Conservation (phyloP, 2,329 filamentous ascomycete genomes). For the Ambrosiella beaveri region DNA sequence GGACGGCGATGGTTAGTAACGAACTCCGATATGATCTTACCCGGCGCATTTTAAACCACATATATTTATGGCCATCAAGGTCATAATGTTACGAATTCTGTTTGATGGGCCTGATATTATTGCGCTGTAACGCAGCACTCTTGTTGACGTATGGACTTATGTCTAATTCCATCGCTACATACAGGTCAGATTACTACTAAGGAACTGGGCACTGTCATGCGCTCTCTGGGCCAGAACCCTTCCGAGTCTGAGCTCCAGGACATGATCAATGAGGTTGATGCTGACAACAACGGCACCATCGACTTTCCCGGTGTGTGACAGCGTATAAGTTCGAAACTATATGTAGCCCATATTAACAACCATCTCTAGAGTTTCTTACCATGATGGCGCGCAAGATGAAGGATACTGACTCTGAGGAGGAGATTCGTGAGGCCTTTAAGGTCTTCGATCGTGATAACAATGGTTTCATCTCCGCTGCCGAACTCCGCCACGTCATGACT, state of each 20-base stretch:
- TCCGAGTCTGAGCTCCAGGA: slow-evolving; percentile 81
- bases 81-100: not conserved
- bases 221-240: slow-evolving; percentile 75
- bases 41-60: not conserved
- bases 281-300: slow-evolving; percentile 84
- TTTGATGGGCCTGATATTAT: too few relatives aligned
- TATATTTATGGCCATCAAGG: not conserved
- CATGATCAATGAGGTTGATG: slow-evolving; percentile 89
- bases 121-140: too few relatives aligned
- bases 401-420: slow-evolving; percentile 80
- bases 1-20: slow-evolving; percentile 69
- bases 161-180: not conserved
- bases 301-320: slow-evolving; percentile 61
- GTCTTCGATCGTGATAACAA: slow-evolving; percentile 83
- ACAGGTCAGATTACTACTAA: slow-evolving; percentile 82
- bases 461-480: slow-evolving; percentile 76
- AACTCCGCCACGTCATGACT: slow-evolving; percentile 81
- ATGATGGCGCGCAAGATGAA: slow-evolving; percentile 96
- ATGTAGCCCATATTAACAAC: slow-evolving; percentile 13
- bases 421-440: slow-evolving; percentile 81
- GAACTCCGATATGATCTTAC: not conserved
- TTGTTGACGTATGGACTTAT: not conserved
- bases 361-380: slow-evolving; percentile 59
- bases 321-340: not conserved
- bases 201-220: slow-evolving; percentile 80